Percentiles rank a stretch among this genome's conserved stretches.
Conservation (phyloP, 2,329 filamentous ascomycete species). For the Epichloe bromicola region DNA sequence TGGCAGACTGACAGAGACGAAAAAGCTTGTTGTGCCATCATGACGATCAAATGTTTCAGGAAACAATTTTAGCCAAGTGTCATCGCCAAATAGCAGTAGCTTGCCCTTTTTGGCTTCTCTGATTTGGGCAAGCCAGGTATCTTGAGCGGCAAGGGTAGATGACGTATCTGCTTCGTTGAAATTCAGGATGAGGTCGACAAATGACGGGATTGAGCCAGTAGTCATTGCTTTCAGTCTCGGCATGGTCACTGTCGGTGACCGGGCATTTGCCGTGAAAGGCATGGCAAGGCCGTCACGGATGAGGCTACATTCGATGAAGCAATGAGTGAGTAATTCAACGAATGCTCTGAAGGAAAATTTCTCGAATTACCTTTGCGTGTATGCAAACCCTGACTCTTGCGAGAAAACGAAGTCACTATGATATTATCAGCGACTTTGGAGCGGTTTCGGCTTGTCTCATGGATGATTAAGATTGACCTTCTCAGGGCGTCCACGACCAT, state of each 20-base stretch:
- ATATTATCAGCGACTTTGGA: neutral
- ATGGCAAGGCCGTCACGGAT: slow-evolving; percentile 74
- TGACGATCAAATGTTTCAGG: slow-evolving; percentile 73
- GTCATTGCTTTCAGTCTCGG: slow-evolving; percentile 94
- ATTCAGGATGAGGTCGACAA: slow-evolving; percentile 92
- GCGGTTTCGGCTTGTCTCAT: neutral
- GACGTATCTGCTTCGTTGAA: slow-evolving; percentile 89
- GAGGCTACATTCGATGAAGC: slow-evolving; percentile 40
- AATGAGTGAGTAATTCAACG: neutral
- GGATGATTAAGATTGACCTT: slow-evolving; percentile 40
- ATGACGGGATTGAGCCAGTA: slow-evolving; percentile 94
- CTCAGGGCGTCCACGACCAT: slow-evolving; percentile 96
- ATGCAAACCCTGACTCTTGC: slow-evolving; percentile 66
- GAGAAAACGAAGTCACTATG: slow-evolving; percentile 85
- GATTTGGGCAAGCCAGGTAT: slow-evolving; percentile 93
- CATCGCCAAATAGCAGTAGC: slow-evolving; percentile 90
- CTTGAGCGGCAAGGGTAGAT: slow-evolving; percentile 75
- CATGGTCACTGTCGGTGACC: slow-evolving; percentile 98
- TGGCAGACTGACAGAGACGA: slow-evolving; percentile 70
- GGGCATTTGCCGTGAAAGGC: slow-evolving; percentile 89
- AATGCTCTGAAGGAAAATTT: neutral
- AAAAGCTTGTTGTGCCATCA: slow-evolving; percentile 95
- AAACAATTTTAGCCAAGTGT: slow-evolving; percentile 97
- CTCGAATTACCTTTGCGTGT: slow-evolving; percentile 63
- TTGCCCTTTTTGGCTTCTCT: slow-evolving; percentile 59